A percentile compares a stretch with the other conserved stretches of the same genome.
Conservation (phyloP, 2,329 filamentous ascomycete genomes). For the Colletotrichum falcatum region DNA sequence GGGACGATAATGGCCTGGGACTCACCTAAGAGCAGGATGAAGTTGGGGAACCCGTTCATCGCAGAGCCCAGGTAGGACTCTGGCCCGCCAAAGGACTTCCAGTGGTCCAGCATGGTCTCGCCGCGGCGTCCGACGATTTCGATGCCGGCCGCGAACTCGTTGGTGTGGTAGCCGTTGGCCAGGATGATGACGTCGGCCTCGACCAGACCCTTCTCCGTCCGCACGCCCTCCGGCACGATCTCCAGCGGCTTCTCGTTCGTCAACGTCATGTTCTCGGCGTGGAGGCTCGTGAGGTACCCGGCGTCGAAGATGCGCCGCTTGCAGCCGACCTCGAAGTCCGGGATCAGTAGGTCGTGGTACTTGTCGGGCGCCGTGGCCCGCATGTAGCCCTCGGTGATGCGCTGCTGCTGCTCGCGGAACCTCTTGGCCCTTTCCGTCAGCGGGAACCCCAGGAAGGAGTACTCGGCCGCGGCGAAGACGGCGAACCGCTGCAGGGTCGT, state of each 20-base stretch:
- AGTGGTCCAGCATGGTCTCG: slow-evolving; percentile 65
- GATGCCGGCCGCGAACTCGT: slow-evolving; percentile 64
- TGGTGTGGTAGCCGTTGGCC: slow-evolving; percentile 71
- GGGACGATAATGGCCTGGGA: not conserved
- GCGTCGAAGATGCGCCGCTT: slow-evolving; percentile 72
- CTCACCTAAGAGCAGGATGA: slow-evolving; percentile 68
- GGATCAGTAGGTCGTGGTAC: slow-evolving; percentile 71
- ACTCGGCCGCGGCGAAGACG: slow-evolving; percentile 55
- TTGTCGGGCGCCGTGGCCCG: slow-evolving; percentile 63
- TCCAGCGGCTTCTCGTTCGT: slow-evolving; percentile 62
- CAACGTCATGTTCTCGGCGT: slow-evolving; percentile 58
- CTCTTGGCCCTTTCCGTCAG: not conserved
- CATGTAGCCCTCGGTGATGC: slow-evolving; percentile 55
- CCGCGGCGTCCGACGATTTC: slow-evolving; percentile 64
- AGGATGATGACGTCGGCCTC: slow-evolving; percentile 71
- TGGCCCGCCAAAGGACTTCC: slow-evolving; percentile 67
- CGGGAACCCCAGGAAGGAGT: slow-evolving; percentile 50
- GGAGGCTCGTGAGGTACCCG: slow-evolving; percentile 65
- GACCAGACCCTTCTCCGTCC: slow-evolving; percentile 52
- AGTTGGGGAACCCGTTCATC: slow-evolving; percentile 73
- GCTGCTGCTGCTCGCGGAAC: slow-evolving; percentile 53
- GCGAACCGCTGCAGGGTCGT: slow-evolving; percentile 55
- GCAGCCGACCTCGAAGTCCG: slow-evolving; percentile 73
- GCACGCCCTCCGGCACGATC: slow-evolving; percentile 58
- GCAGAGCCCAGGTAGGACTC: slow-evolving; percentile 71